Conservation (phyloP, 805 yeast genomes). For the Schwanniomyces sp. region DNA sequence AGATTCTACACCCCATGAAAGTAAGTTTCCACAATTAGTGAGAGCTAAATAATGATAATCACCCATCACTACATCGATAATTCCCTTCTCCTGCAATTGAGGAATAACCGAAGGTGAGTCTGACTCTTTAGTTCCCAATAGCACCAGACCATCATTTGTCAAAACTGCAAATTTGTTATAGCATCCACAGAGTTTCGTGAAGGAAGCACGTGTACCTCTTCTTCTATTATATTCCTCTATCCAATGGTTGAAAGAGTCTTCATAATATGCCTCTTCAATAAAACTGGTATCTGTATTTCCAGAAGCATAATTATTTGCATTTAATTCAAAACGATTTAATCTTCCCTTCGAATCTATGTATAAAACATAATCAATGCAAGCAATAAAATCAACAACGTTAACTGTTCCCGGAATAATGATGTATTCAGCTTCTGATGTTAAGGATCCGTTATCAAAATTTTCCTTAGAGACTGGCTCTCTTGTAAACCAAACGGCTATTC, state of each 20-base stretch:
- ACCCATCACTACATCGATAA: constrained; percentile 63
- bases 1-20: constrained; percentile 70
- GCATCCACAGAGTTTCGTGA: constrained; percentile 56
- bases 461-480: constrained; percentile 22
- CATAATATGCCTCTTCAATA: constrained; percentile 6
- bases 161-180: constrained; percentile 55
- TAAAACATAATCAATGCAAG: constrained; percentile 53
- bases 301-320: constrained; percentile 14
- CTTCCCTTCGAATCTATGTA: constrained; percentile 48
- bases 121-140: constrained; percentile 34
- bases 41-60: constrained; percentile 71
- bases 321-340: constrained; percentile 33
- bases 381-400: constrained; percentile 51
- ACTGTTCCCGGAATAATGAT: constrained; percentile 42
- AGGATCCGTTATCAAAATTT: constrained; percentile 13
- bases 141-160: constrained; percentile 49
- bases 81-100: constrained; percentile 46
- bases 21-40: constrained; percentile 54
- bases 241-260: constrained; percentile 28
- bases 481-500: constrained; percentile 59
- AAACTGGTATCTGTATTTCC: constrained; percentile 6
- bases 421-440: constrained; percentile 34
- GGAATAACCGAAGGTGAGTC: constrained; percentile 29
- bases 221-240: constrained; percentile 18
- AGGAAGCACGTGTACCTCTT: constrained; percentile 23